Conservation (phyloP, 2,329 filamentous ascomycete species). For the Botrytis medusae region DNA sequence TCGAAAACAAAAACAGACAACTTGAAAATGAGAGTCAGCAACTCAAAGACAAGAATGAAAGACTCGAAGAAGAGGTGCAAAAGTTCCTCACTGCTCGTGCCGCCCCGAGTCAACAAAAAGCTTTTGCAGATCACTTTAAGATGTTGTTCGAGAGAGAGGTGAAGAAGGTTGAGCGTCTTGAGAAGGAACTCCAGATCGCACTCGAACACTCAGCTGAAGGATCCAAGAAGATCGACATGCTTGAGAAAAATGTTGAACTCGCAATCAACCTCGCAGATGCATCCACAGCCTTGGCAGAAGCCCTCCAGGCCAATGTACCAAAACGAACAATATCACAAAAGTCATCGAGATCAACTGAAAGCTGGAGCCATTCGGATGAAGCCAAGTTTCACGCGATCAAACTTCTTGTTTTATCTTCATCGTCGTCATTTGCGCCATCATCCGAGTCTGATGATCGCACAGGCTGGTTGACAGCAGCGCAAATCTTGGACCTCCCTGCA, state of each 20-base stretch:
- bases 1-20: neutral
- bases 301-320: neutral
- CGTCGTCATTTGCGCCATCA: too few species aligned
- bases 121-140: neutral
- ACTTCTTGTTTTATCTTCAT: neutral
- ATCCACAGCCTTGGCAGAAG: neutral
- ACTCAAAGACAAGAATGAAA: neutral
- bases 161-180: neutral
- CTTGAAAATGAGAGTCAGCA: neutral
- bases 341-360: neutral
- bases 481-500: neutral
- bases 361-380: slow-evolving; percentile 4
- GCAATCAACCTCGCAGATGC: neutral
- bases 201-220: neutral
- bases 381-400: neutral
- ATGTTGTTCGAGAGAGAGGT: slow-evolving; percentile 1
- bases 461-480: slow-evolving; percentile 2
- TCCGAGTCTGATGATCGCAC: neutral
- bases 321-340: neutral
- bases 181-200: neutral
- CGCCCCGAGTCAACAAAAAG: neutral
- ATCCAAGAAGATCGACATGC: neutral
- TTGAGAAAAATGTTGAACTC: neutral
- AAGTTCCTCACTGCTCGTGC: neutral
- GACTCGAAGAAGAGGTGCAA: neutral